Conservation (phyloP, 2,329 filamentous ascomycete genomes). For the Talaromyces verruculosus region DNA sequence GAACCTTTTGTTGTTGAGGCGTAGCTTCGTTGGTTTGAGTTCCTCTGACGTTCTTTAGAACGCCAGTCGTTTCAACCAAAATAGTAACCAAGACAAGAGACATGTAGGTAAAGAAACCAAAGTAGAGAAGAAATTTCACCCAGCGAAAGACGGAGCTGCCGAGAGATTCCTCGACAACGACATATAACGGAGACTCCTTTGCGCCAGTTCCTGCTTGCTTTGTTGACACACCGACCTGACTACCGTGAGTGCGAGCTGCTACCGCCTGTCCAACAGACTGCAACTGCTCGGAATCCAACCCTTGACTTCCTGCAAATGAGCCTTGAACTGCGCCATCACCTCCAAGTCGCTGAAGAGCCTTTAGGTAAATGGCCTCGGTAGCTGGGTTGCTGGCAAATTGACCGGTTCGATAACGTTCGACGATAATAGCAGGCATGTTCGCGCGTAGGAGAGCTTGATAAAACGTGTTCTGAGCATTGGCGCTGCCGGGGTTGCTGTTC, state of each 20-base stretch:
- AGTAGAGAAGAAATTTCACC: slow-evolving; percentile 81
- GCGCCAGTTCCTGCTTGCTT: slow-evolving; percentile 61
- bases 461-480: slow-evolving; percentile 86
- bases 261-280: slow-evolving; percentile 81
- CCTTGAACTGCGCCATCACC: slow-evolving; percentile 38
- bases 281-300: slow-evolving; percentile 61
- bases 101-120: slow-evolving; percentile 75
- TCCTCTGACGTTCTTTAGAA: slow-evolving; percentile 74
- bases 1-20: slow-evolving; percentile 85
- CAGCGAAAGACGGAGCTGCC: slow-evolving; percentile 81
- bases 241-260: slow-evolving; percentile 67
- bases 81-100: slow-evolving; percentile 77
- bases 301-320: slow-evolving; percentile 29
- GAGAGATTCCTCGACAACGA: slow-evolving; percentile 89
- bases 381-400: slow-evolving; percentile 77
- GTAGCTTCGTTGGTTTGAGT: slow-evolving; percentile 78
- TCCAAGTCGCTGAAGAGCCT: slow-evolving; percentile 66
- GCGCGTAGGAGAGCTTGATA: slow-evolving; percentile 88
- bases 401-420: slow-evolving; percentile 84
- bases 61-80: slow-evolving; percentile 75
- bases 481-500: slow-evolving; percentile 86
- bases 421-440: slow-evolving; percentile 88
- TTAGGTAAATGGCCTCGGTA: slow-evolving; percentile 75
- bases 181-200: slow-evolving; percentile 85
- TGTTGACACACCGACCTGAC: slow-evolving; percentile 57